These are phyloP conservation scores for Kwoniella shandongensis DNA, from an alignment of 768 basidiomycete genomes.

Conservation along the genomic window DNA sequence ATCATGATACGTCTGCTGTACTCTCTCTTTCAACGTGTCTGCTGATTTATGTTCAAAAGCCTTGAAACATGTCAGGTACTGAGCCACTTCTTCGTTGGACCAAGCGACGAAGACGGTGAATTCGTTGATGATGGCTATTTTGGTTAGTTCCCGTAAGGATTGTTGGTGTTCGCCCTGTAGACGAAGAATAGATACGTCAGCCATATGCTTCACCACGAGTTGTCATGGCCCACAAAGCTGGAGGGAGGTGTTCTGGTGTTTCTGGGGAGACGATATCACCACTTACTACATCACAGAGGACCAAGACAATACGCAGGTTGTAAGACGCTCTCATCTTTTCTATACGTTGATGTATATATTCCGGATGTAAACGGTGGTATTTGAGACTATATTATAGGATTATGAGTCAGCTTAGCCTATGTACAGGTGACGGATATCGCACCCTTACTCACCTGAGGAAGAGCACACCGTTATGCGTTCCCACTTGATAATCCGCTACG, in stretches of 20 bases:
- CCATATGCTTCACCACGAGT: not conserved
- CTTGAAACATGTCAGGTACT: conserved; percentile 87
- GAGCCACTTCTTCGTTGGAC: conserved; percentile 89
- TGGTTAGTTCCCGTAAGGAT: conserved; percentile 86
- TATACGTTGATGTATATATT: conserved; percentile 90
- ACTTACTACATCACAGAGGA: conserved; percentile 88
- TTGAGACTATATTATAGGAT: conserved; percentile 62
- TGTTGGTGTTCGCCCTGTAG: conserved; percentile 83
- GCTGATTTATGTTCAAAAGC: conserved; percentile 91
- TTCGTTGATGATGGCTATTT: conserved; percentile 87
- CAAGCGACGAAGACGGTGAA: conserved; percentile 90
- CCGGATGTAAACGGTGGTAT: conserved; percentile 95
- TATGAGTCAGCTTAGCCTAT: conserved; percentile 9
- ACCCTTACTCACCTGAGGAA: conserved; percentile 70
- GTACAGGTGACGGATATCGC: not conserved
- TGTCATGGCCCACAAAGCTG: conserved; percentile 58
- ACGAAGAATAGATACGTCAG: not conserved
- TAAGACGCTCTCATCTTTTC: conserved; percentile 79
- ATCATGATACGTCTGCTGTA: conserved; percentile 83
- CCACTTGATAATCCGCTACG: conserved; percentile 90
- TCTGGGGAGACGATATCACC: no score
- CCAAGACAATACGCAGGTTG: conserved; percentile 77
- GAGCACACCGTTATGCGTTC: conserved; percentile 84
- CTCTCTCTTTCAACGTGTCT: conserved; percentile 84
- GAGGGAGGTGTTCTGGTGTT: not conserved